These are phyloP conservation scores for Pyropia haitanensis DNA, from an alignment of 23 red algal genomes.

Conservation along the genomic window DNA sequence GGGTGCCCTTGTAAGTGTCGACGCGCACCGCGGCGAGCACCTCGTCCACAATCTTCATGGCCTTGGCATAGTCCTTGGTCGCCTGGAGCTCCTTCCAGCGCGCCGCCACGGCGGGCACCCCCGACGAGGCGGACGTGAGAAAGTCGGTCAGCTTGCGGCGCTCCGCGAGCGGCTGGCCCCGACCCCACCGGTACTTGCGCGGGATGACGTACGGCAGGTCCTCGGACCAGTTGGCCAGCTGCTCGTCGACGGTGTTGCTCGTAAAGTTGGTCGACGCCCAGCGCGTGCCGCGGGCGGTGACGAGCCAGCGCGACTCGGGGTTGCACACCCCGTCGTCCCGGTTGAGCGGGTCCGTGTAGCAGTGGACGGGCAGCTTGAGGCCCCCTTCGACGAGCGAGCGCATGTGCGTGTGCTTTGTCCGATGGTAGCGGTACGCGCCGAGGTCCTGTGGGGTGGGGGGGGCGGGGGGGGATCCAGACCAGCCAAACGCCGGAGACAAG, in stretches of 20 bases:
- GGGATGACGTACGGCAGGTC: conserved; percentile 19
- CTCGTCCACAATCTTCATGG: conserved; percentile 44
- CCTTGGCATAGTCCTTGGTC: conserved; percentile 2
- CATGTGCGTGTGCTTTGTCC: neutral
- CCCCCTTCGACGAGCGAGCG: conserved; percentile 4
- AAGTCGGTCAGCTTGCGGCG: neutral
- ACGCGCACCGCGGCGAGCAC: conserved; percentile 5
- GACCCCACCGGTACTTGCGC: conserved; percentile 11
- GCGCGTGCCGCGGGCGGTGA: too few species aligned
- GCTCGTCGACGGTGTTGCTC: too few species aligned
- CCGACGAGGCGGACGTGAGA: conserved; percentile 2
- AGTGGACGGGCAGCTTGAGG: neutral
- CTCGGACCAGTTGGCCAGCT: conserved; percentile 5
- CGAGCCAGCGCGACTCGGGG: too few species aligned
- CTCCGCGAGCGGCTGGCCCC: neutral
- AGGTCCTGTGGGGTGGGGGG: conserved; percentile 3
- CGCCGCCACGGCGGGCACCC: conserved; percentile 8
- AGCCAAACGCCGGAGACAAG: too few species aligned
- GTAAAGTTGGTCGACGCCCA: too few species aligned
- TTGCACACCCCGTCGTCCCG: too few species aligned
- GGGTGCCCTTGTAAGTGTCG: conserved; percentile 9
- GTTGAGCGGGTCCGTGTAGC: conserved; percentile 6
- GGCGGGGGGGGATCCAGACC: too few species aligned
- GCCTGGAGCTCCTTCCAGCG: conserved; percentile 3
- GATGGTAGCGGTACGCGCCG: conserved; percentile 30